Evolutionary conservation across 768 basidiomycete genomes (phyloP), one percentile per base, ranked within the genome.

Genomic region (Pulveroboletus sp.): DNA sequence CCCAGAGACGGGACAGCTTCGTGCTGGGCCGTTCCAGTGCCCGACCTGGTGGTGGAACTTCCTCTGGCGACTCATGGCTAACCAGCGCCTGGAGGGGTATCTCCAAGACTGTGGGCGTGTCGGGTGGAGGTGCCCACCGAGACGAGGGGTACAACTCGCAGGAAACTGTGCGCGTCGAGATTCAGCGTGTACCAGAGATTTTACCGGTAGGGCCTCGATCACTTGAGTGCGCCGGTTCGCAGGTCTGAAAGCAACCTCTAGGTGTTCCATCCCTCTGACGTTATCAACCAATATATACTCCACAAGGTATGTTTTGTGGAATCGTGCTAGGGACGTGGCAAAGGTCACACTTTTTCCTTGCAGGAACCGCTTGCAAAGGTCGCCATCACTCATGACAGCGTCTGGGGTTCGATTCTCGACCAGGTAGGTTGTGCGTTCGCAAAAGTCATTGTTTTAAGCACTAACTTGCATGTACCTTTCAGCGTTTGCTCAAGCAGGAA

Each of bases 251-350:
- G 11, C 6, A 10, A 21, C 27, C 9, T 3, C n/a, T 30, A 62
- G 62, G 57, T 54, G 17, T 63, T 65, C 40, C 62, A 63, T 9
- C 63, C 62, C 5, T 52, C 46, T 10, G 62, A 63, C 14, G 42
- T 53, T 37, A 65, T 63, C 26, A 65, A 65, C 39, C 55, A 18
- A 18, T 65, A 62, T 40, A 51, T 63, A 51, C 47, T 63, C 1
- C 43, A 54, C n/a, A 49, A 50, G 50, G 62, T 55, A 40, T 36
- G 56, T 47, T 10, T 41, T 38, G 15, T 11, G 10, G 6, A 14
- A 17, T 44, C 11, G 10, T 11, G 6, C 27, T 1, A 7, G 32
- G 32, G 3, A 17, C 15, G 37, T 10, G 8, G 9, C 21, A 11
- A 28, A 9, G 10, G 0, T 32, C 21, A 17, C 17, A 40, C n/a